Base-by-base conservation (phyloP, 1,284 basidiomycete species). In the Microbotryum saponariae region DNA sequence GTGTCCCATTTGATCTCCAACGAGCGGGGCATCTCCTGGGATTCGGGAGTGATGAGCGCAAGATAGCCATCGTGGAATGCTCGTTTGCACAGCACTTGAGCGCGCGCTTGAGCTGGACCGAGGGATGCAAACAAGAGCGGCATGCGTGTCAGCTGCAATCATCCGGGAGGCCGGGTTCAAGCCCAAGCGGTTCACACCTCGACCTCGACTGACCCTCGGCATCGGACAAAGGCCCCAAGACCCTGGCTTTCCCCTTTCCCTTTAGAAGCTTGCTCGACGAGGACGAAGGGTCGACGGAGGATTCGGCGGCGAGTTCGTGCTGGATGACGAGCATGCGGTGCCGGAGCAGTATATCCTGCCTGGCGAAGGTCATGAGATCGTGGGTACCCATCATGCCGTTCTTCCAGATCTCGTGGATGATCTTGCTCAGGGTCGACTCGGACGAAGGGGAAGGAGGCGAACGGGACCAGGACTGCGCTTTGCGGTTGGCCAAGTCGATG, bases 401-500 rank as follows among this genome's bases (percentile, higher is more conserved):
- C 37, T 42, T 42, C 37, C 27, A 50, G 48, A 50, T 23, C 27
- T 29, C 37, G 18, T 42, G 37, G 23, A 58, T 58, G 44, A 56
- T 57, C 45, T 62, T 57, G 5, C 31, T 25, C 21, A 62, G 56
- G 12, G 59, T 56, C 31, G 37, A 33, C 45, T 37, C 21, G 10
- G 54, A 27, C 21, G 59, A 56, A n/a, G 58, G 52, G 31, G 47
- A 29, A 23, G 58, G 47, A 23, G 58, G 52, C 23, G 47, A 29
- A 20, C 27, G 51, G 49, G 50, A 42, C 25, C 42, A 48, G 50
- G 37, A 88, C n/a, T 85, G 83, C 6, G 82, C 82, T 18, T 42
- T 42, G 16, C 37, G 37, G 52, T 82, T 81, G 3, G 88, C 85
- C 72, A 91, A 86, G 82, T 89, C 90, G 47, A 93, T 81, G 58